phyloP scores from a whole-genome alignment of 306 rosid genomes.

The Comarum palustre region DNA sequence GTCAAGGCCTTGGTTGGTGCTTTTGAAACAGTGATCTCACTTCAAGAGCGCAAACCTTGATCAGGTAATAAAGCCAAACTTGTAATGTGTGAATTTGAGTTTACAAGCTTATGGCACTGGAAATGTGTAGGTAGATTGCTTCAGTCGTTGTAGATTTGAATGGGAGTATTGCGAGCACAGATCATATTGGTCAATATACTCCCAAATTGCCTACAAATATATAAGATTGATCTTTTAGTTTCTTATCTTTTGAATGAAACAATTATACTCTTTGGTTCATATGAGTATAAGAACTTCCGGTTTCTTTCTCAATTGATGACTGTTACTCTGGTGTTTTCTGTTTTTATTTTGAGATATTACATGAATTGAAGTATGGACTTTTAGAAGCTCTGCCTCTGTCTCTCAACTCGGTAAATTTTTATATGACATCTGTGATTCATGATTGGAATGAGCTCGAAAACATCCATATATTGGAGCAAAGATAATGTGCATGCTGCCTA shows the following conservation, averaged over 20 bases:
- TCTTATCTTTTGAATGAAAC: conserved; percentile 14
- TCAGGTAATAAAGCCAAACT: conserved; percentile 42
- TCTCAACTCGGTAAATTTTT: background rate
- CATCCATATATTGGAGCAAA: background rate
- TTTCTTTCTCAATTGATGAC: background rate
- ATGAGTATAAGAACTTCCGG: background rate
- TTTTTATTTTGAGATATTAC: background rate
- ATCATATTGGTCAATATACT: conserved; percentile 15
- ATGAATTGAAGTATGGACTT: background rate
- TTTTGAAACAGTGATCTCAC: conserved; percentile 93
- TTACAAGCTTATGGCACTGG: conserved; percentile 33
- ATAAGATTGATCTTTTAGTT: background rate
- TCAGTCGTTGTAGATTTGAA: conserved; percentile 34
- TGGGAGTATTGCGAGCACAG: conserved; percentile 28
- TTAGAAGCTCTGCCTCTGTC: background rate
- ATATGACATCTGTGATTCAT: background rate
- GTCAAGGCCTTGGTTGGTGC: conserved; percentile 99
- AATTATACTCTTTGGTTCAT: background rate
- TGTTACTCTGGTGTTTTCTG: background rate
- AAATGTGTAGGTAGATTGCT: conserved; percentile 31
- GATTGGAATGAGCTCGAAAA: background rate
- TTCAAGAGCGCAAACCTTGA: conserved; percentile 66
- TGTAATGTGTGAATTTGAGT: conserved; percentile 26
- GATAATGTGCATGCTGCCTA: background rate
- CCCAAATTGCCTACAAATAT: background rate